phyloP scores from a whole-genome alignment of 371 early-diverging fungal species.

The Actinomortierella ambigua region DNA sequence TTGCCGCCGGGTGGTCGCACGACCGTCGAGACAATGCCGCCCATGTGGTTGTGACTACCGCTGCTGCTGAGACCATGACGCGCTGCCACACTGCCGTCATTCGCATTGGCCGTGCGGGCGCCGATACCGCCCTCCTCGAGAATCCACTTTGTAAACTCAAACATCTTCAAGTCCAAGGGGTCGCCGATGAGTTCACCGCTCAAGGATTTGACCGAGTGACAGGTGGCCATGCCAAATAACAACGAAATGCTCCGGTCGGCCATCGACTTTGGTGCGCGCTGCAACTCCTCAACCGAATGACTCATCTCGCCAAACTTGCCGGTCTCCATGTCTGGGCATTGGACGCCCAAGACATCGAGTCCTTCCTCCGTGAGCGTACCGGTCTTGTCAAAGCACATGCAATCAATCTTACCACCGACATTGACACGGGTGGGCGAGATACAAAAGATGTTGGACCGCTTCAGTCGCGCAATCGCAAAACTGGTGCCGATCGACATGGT shows the following conservation, averaged over 20 bases:
- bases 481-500: conserved; percentile 96
- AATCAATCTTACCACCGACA: conserved; percentile 94
- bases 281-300: conserved; percentile 21
- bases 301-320: conserved; percentile 51
- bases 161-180: conserved; percentile 99
- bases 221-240: conserved; percentile 89
- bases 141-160: conserved; percentile 93
- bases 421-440: conserved; percentile 95
- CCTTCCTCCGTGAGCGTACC: conserved; percentile 99
- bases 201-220: conserved; percentile 95
- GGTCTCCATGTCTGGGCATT: conserved; percentile 46
- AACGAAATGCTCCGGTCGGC: conserved; percentile 48
- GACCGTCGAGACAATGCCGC: conserved; percentile 77
- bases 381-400: conserved; percentile 99
- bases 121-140: conserved; percentile 81
- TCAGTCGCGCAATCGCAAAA: conserved; percentile 91
- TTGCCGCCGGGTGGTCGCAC: conserved; percentile 84
- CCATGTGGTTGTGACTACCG: conserved; percentile 4
- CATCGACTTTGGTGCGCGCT: conserved; percentile 19
- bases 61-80: conserved; percentile 5
- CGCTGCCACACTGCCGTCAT: conserved; percentile 3
- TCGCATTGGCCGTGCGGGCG: conserved; percentile 11
- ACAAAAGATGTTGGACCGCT: conserved; percentile 88
- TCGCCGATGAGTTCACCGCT: conserved; percentile 95
- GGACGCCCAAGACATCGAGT: conserved; percentile 94